Evolutionary conservation across 495 filamentous ascomycete species (phyloP).

Genomic region (Talaromyces trachyspermus): DNA sequence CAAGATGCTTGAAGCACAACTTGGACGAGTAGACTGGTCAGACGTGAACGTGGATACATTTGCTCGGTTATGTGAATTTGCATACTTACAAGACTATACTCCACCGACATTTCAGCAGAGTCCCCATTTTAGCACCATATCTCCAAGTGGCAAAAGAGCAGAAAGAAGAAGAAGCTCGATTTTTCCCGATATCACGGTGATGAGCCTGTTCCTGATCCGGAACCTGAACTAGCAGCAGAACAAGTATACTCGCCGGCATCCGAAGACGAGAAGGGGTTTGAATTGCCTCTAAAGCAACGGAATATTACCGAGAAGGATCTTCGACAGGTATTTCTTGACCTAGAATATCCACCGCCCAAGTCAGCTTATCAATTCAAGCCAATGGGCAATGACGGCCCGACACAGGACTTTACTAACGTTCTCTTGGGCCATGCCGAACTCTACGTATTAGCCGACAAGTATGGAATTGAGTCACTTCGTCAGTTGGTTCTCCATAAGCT

Average conservation of each 20-base stretch:
- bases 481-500: slow-evolving; percentile 27
- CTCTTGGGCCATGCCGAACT: slow-evolving; percentile 31
- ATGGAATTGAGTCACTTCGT: slow-evolving; percentile 25
- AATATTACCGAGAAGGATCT: slow-evolving; percentile 18
- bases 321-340: slow-evolving; percentile 25
- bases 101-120: slow-evolving; percentile 6
- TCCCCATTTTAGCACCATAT: background rate
- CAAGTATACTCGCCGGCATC: background rate
- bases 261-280: background rate
- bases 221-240: background rate
- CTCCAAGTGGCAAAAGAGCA: background rate
- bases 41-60: slow-evolving; percentile 22
- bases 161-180: too few relatives aligned
- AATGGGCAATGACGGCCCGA: slow-evolving; percentile 4
- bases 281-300: slow-evolving; percentile 9
- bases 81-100: slow-evolving; percentile 18
- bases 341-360: slow-evolving; percentile 25
- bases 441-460: slow-evolving; percentile 33
- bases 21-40: slow-evolving; percentile 15
- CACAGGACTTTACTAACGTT: slow-evolving; percentile 28
- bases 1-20: slow-evolving; percentile 16
- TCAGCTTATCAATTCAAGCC: slow-evolving; percentile 6
- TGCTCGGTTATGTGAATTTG: slow-evolving; percentile 21
- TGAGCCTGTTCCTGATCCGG: slow-evolving; percentile 6
- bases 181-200: too few relatives aligned